These are phyloP conservation scores for Lunularia cruciata DNA, from an alignment of 225 moss, liverwort and hornwort genomes.

Conservation along the genomic window DNA sequence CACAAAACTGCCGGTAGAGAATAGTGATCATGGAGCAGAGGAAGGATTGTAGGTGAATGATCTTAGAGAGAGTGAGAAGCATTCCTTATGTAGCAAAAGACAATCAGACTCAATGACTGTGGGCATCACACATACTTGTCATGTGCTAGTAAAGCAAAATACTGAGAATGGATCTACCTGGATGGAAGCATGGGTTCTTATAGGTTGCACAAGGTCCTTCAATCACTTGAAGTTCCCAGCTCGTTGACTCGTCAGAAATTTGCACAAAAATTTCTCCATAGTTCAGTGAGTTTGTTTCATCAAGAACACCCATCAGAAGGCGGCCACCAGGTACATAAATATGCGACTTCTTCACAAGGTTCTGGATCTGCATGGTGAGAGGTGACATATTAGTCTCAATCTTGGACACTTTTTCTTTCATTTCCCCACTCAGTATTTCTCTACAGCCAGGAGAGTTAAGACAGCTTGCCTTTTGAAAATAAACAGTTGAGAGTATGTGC, in stretches of 20 bases:
- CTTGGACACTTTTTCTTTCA: no score
- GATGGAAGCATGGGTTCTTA: constrained; percentile 81
- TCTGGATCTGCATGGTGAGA: constrained; percentile 57
- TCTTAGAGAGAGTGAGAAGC: no score
- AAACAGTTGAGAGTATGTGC: constrained; percentile 51
- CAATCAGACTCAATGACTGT: no score
- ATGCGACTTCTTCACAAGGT: constrained; percentile 57
- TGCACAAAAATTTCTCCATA: constrained; percentile 74
- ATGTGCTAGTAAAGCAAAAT: no score
- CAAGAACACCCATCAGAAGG: constrained; percentile 72
- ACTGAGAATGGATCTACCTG: no score
- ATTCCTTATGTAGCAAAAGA: no score
- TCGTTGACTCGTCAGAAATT: constrained; percentile 47
- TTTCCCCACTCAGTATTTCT: no score
- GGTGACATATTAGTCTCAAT: constrained; percentile 7
- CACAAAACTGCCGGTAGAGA: no score
- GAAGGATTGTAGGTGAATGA: no score
- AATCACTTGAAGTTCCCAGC: constrained; percentile 43
- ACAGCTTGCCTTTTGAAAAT: constrained; percentile 21
- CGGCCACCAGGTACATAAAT: constrained; percentile 73
- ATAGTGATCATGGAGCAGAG: no score
- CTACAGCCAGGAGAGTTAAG: no score
- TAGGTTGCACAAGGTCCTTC: constrained; percentile 60
- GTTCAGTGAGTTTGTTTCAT: constrained; percentile 59
- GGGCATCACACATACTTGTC: no score